Percentiles rank a stretch among this genome's conserved stretches.
phyloP scores from a whole-genome alignment of 2,329 filamentous ascomycete genomes.

The Sporothrix mexicana region DNA sequence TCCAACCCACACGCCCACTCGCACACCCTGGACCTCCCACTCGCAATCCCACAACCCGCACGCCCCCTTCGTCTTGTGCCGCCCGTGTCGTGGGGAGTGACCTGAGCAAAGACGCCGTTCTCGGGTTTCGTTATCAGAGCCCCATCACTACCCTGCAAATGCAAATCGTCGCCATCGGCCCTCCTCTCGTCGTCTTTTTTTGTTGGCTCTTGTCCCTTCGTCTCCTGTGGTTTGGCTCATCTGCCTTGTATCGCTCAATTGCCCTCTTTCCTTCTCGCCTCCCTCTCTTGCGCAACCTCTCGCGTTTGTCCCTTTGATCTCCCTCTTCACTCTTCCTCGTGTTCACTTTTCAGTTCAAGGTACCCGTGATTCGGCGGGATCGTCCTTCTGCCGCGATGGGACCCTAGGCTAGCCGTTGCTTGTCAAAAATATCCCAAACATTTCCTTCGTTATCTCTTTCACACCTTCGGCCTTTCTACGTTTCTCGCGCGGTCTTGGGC shows the following conservation, averaged over 20 bases:
- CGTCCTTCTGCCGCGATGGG: constrained; percentile 25
- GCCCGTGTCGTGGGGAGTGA: constrained; percentile 23
- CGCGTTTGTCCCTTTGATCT: neutral
- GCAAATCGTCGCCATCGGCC: constrained; percentile 24
- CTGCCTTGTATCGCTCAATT: no score
- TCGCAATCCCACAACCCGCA: constrained; percentile 18
- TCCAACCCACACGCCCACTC: constrained; percentile 31
- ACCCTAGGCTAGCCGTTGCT: constrained; percentile 14
- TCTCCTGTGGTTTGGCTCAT: neutral
- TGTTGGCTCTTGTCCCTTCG: neutral
- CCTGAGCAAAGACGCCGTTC: constrained; percentile 27
- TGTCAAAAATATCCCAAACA: neutral
- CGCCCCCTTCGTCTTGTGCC: constrained; percentile 30
- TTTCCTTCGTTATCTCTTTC: no score
- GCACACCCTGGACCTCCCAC: constrained; percentile 21
- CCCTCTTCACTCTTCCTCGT: neutral
- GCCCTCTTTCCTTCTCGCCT: neutral
- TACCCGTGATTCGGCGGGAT: constrained; percentile 27
- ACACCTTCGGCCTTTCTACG: neutral
- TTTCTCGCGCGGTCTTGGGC: constrained; percentile 10
- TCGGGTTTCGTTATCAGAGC: constrained; percentile 25
- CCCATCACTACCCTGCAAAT: constrained; percentile 18
- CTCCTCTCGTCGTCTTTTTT: constrained; percentile 10
- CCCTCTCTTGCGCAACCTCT: constrained; percentile 20
- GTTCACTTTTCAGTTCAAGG: neutral